Evolutionary conservation across 768 basidiomycete genomes (phyloP), one percentile per base, ranked within the genome.

Genomic region (Boletus edulis): DNA sequence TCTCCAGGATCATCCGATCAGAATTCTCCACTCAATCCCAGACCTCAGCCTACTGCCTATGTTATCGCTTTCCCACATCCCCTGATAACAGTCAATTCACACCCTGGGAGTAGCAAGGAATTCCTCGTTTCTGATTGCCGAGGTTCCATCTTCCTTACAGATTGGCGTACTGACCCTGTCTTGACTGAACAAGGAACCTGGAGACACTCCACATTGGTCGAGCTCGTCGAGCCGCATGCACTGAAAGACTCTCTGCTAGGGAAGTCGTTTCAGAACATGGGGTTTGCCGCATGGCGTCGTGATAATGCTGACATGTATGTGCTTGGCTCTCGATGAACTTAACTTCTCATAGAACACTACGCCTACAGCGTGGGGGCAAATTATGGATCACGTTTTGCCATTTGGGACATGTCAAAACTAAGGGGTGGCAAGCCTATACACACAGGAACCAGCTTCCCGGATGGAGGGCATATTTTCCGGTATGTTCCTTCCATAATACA

Each of bases 131-230:
- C 89, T 2, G 91, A 93, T 70, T 80, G 76, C 51, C 81, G 80
- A 35, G 91, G 91, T 34, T 85, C 83, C 29, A 74, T 92, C 45
- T 90, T 85, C 68, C 69, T 91, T 45, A 83, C 85, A n/a, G 89
- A 93, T 72, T 93, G 91, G 91, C 82, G 86, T 51, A 80, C 85
- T 6, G 87, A 91, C 63, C 85, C 85, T 1, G 77, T 78, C 13
- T 78, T 64, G 51, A 72, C 70, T 18, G 79, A 78, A 51, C 76
- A 77, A 51, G 79, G 76, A 44, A 77, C 72, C 51, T 82, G 85
- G 78, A 79, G 85, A 45, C 81, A 85, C 66, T 79, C 78, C 12
- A 85, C 79, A 64, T 70, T 90, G 43, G 63, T 89, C 18, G 90
- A 93, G 67, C 81, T 93, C 3, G 73, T 85, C 15, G 89, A 91